Evolutionary conservation across 2,329 filamentous ascomycete genomes (phyloP).

Genomic region (Epichloe scottii): DNA sequence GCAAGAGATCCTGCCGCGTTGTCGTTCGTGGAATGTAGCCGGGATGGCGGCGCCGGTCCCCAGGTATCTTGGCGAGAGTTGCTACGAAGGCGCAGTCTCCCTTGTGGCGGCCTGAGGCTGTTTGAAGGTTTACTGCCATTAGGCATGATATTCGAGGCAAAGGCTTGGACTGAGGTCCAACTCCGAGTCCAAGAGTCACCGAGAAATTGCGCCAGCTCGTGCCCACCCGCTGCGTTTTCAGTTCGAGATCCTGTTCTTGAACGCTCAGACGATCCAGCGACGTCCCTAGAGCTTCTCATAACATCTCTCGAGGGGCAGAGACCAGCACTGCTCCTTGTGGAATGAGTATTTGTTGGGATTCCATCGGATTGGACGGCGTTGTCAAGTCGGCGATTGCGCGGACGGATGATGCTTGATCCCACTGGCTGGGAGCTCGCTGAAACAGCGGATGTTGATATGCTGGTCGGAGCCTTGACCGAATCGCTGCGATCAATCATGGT

Average conservation of each 20-base stretch:
- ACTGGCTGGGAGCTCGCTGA: conserved; percentile 29
- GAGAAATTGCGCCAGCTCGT: conserved; percentile 28
- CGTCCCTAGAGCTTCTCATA: neutral
- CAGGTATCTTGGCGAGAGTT: conserved; percentile 22
- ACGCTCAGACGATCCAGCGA: neutral
- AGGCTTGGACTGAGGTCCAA: conserved; percentile 43
- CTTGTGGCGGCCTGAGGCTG: neutral
- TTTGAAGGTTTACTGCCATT: conserved; percentile 12
- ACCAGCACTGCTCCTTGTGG: neutral
- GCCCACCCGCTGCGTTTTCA: conserved; percentile 21
- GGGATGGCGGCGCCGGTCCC: conserved; percentile 37
- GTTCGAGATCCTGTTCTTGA: conserved; percentile 11
- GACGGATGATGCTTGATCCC: conserved; percentile 29
- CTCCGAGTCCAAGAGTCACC: conserved; percentile 39
- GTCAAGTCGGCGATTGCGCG: conserved; percentile 37
- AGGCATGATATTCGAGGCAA: conserved; percentile 33
- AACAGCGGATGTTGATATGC: conserved; percentile 34
- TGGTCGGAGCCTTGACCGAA: conserved; percentile 19
- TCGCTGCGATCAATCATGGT: conserved; percentile 24
- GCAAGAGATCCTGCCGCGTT: conserved; percentile 42
- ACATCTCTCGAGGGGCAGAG: neutral
- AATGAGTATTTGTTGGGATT: conserved; percentile 11
- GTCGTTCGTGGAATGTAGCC: conserved; percentile 27
- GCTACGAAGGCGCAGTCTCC: conserved; percentile 2
- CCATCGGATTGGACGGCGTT: conserved; percentile 17